Base-by-base conservation (phyloP, 768 basidiomycete species). In the Pilatotrama ljubarskyi region DNA sequence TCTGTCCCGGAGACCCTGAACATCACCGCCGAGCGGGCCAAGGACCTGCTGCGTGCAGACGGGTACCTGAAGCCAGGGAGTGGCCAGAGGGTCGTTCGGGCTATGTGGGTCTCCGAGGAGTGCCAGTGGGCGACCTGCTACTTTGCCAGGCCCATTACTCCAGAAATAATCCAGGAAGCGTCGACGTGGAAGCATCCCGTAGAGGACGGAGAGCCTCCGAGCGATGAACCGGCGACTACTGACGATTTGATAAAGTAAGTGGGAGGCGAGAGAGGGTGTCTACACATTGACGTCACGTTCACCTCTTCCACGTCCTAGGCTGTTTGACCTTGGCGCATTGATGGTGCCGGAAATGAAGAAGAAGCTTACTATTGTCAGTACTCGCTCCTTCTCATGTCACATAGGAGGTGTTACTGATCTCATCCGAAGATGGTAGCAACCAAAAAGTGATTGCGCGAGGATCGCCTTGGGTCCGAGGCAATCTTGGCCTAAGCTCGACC, bases 331-430 rank as follows among this genome's bases (percentile, higher is more conserved):
- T 8, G 35, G 56, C n/a, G 62, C 47, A 1, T 20, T 63, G 17
- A 25, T 22, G 13, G 53, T 41, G n/a, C 57, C 56, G 2, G 55
- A 53, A 18, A 36, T 47, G 42, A 57, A 53, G 10, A 52, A 50
- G 51, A 62, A 62, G 32, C 43, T 62, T 6, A 53, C 55, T 2
- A 63, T 59, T 13, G 62, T 58, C 35, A 53, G 61, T 41, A 22
- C 15, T 11, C n/a, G 7, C 24, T 26, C 47, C 22, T 13, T 42
- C 17, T 22, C 24, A 7, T 41, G 26, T 42, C 13, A 17, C 18
- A 3, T 1, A 38, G 15, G 3, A 51, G 17, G 20, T n/a, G 20
- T 38, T 40, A 6, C 9, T 40, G 22, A 51, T 25, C 1, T 13
- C 11, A 5, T 17, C 10, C 37, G 26, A 9, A 55, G 55, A 57